A percentile compares a stretch with the other conserved stretches of the same genome.
phyloP scores from a whole-genome alignment of 2,329 filamentous ascomycete species.

The Cercospora canescens region DNA sequence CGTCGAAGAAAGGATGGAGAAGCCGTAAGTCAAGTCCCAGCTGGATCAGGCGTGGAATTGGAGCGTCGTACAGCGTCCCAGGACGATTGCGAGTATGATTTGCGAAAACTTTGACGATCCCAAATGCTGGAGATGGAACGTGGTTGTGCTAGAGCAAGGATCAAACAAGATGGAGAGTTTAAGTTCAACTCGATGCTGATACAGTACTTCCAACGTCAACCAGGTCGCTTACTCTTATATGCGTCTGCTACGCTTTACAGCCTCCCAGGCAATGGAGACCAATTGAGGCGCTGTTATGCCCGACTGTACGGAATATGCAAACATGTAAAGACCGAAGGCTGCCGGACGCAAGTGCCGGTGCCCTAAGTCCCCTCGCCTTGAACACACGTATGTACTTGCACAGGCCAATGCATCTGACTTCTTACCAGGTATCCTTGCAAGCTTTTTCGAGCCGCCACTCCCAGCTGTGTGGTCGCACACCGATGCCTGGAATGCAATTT shows the following conservation, averaged over 20 bases:
- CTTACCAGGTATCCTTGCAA: no score
- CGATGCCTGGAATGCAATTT: no score
- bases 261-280: neutral
- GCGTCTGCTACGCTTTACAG: neutral
- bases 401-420: no score
- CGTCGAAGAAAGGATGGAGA: neutral
- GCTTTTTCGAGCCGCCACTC: no score
- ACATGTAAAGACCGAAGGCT: neutral
- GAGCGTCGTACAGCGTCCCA: no score
- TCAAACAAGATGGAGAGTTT: neutral
- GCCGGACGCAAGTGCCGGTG: neutral
- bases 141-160: neutral
- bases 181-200: neutral
- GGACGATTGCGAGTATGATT: no score
- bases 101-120: neutral
- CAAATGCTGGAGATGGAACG: neutral
- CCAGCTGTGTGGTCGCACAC: no score
- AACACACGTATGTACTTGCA: no score
- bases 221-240: neutral
- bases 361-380: neutral
- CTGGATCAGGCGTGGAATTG: no score
- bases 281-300: neutral
- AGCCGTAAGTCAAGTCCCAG: neutral
- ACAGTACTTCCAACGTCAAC: neutral
- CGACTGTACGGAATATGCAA: neutral